phyloP scores from a whole-genome alignment of 2,329 filamentous ascomycete genomes.

The Cladorrhinum sp. region DNA sequence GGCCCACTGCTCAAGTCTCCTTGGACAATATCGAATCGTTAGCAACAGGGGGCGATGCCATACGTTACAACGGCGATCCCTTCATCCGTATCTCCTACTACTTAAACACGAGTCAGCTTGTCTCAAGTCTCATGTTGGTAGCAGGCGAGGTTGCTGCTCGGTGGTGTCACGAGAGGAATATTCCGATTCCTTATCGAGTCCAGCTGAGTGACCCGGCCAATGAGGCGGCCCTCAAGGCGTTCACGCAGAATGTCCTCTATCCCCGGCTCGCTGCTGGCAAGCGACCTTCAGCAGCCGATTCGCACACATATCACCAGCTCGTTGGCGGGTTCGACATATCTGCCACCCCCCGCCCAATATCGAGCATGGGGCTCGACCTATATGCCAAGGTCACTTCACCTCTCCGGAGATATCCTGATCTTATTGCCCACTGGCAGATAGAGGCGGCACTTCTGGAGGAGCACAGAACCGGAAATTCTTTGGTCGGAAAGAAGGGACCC shows the following conservation, averaged over 20 bases:
- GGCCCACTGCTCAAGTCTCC: slow-evolving; percentile 43
- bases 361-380: slow-evolving; percentile 56
- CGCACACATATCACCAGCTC: slow-evolving; percentile 35
- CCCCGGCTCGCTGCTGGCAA: slow-evolving; percentile 37
- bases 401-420: slow-evolving; percentile 61
- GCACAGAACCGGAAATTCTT: slow-evolving; percentile 33
- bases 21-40: slow-evolving; percentile 36
- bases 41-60: slow-evolving; percentile 25
- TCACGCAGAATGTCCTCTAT: slow-evolving; percentile 39
- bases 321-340: slow-evolving; percentile 53
- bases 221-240: slow-evolving; percentile 36
- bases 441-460: slow-evolving; percentile 54
- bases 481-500: slow-evolving; percentile 24
- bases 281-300: slow-evolving; percentile 32
- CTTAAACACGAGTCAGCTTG: slow-evolving; percentile 36
- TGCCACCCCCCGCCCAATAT: slow-evolving; percentile 52
- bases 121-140: slow-evolving; percentile 56
- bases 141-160: slow-evolving; percentile 60
- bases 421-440: slow-evolving; percentile 66
- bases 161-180: slow-evolving; percentile 56
- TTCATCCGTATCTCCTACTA: slow-evolving; percentile 45
- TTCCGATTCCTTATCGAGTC: slow-evolving; percentile 59
- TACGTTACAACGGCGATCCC: slow-evolving; percentile 46
- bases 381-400: slow-evolving; percentile 65
- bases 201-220: slow-evolving; percentile 43